These are phyloP conservation scores for Discostella pseudostelligera DNA, from an alignment of 108 stramenopile species.

Conservation along the genomic window DNA sequence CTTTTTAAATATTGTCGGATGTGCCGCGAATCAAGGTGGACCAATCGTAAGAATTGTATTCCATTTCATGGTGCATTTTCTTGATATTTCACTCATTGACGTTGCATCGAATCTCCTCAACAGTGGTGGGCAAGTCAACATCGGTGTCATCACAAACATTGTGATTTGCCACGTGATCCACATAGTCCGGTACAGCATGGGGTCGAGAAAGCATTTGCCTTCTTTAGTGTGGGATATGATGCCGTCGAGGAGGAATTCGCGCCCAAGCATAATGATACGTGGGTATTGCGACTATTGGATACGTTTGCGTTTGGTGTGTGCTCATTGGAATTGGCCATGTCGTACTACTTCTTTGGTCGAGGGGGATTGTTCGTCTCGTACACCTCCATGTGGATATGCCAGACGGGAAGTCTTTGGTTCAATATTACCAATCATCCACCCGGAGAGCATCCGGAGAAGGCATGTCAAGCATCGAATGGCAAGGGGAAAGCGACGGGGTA, in stretches of 20 bases:
- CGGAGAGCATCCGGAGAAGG: conserved; percentile 3
- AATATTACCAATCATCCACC: conserved; percentile 60
- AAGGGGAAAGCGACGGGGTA: conserved; percentile 30
- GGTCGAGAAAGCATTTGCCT: conserved; percentile 51
- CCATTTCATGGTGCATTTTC: too few relatives aligned
- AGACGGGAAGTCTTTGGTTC: conserved; percentile 55
- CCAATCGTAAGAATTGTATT: too few relatives aligned
- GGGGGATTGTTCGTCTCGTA: conserved; percentile 50
- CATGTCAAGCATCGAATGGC: conserved; percentile 28
- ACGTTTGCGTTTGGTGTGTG: conserved; percentile 45
- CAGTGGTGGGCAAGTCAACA: conserved; percentile 75
- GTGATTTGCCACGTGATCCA: conserved; percentile 57
- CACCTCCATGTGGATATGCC: conserved; percentile 52
- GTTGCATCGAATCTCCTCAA: too few relatives aligned
- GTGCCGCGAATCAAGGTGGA: conserved; percentile 57
- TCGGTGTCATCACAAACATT: conserved; percentile 64
- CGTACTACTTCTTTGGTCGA: conserved; percentile 34
- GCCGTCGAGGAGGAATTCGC: conserved; percentile 53
- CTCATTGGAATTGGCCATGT: conserved; percentile 15
- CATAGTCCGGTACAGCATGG: conserved; percentile 53
- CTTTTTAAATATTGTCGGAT: conserved; percentile 47
- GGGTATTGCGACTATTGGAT: conserved; percentile 40
- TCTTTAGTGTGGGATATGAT: conserved; percentile 31
- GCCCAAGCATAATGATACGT: conserved; percentile 44
- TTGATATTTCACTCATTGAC: too few relatives aligned